Conservation (phyloP, 2,329 filamentous ascomycete genomes). For the Colletotrichum navitas region DNA sequence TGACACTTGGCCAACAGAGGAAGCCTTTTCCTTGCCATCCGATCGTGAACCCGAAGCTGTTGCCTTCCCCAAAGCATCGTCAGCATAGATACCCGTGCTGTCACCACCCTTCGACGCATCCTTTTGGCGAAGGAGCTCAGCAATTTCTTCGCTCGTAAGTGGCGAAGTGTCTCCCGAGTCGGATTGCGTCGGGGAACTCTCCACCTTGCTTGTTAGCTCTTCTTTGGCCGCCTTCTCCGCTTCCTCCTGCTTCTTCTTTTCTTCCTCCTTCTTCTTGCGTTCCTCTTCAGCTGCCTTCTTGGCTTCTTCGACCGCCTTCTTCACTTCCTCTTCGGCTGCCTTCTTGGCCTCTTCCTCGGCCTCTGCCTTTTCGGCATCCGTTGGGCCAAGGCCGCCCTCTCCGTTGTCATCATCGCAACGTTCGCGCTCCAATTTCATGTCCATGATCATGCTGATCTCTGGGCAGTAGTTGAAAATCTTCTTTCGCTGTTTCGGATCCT, state of each 20-base stretch:
- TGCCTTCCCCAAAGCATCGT: constrained; percentile 31
- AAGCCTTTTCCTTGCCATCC: constrained; percentile 14
- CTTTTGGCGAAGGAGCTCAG: constrained; percentile 20
- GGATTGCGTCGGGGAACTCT: neutral
- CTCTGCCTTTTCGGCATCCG: constrained; percentile 31
- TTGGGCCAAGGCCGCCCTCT: constrained; percentile 45
- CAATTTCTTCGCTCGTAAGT: constrained; percentile 11
- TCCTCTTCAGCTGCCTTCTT: constrained; percentile 19
- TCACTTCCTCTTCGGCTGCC: constrained; percentile 31
- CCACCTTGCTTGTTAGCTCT: neutral
- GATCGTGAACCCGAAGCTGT: constrained; percentile 23
- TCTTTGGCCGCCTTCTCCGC: neutral
- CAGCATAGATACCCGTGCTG: neutral
- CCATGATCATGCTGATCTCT: constrained; percentile 66
- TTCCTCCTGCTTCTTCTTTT: constrained; percentile 4
- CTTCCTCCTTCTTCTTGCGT: neutral
- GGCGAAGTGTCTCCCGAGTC: neutral
- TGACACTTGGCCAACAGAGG: neutral
- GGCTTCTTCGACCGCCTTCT: constrained; percentile 16
- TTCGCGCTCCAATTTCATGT: constrained; percentile 67
- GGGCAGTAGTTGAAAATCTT: constrained; percentile 68
- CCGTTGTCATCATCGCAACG: constrained; percentile 56
- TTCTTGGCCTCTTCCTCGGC: constrained; percentile 37
- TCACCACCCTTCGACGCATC: constrained; percentile 19
- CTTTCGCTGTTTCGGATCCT: constrained; percentile 56